Base-by-base conservation (phyloP, 257 asterid genomes). In the Pogostemon cablin region DNA sequence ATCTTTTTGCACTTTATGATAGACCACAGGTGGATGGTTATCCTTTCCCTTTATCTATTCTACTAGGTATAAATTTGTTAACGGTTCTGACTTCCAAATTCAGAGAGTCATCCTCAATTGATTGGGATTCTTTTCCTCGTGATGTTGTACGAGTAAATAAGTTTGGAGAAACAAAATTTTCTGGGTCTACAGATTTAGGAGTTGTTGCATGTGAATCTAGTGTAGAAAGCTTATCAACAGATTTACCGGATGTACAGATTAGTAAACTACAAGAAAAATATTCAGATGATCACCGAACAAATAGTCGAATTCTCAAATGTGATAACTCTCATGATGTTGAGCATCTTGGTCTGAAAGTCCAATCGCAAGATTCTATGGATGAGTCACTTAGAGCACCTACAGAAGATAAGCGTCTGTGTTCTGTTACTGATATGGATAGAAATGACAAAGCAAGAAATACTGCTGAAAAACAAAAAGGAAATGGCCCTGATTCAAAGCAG, bases 21-120 rank as follows among this genome's bases (percentile, higher is more conserved):
- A 83, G 99, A 71, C 99, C 98, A 60, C 96, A 90, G 77, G 86
- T 86, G 77, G 99, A 93, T 81, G 98, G 97, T 72, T 91, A 93
- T 3, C 99, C 99, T 55, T 93, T 93, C 80, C 99, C 99, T 60
- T 81, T 91, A 61, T 86, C 96, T 12, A 93, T 93, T 80, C 95
- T 93, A 60, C 83, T 91, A 20, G 88, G 98, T 77, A 88, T 93
- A 68, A 88, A 86, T 61, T 80, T 93, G 56, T 84, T 93, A 89
- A 80, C 81, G 20, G 95, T 87, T 74, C 77, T 93, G 78, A 87
- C 99, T 17, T 89, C 95, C 78, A 88, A 91, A 85, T 87, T 84
- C 86, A 81, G 89, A 81, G 90, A 77, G 55, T 69, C 84, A 43
- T 86, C 85, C 68, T 85, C 82, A 60, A 81, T 93, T 72, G 92